These are phyloP conservation scores for Fomitopsis pulvina DNA, from an alignment of 768 basidiomycete genomes.

Conservation along the genomic window DNA sequence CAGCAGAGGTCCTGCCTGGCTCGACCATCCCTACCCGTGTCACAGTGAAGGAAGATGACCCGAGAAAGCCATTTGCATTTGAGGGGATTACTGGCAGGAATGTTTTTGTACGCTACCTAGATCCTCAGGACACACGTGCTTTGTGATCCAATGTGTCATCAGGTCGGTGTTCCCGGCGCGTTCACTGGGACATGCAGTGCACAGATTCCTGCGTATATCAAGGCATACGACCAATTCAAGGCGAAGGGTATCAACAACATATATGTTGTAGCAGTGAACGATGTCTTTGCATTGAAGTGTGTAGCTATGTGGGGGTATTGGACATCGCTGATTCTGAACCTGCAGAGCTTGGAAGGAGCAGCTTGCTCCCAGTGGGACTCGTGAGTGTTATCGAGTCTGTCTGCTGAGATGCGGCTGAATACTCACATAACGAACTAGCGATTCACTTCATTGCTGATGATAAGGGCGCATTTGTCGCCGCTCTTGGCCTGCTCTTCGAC, in stretches of 20 bases:
- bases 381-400: constrained; percentile 30
- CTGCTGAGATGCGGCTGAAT: constrained; percentile 24
- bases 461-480: constrained; percentile 38
- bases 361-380: constrained; percentile 48
- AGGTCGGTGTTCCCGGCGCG: constrained; percentile 74
- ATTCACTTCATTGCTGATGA: constrained; percentile 48
- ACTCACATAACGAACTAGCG: constrained; percentile 11
- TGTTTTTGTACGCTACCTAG: constrained; percentile 42
- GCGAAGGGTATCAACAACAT: constrained; percentile 66
- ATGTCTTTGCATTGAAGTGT: constrained; percentile 59
- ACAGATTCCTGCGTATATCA: constrained; percentile 59
- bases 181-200: constrained; percentile 68
- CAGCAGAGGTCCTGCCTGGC: constrained; percentile 41
- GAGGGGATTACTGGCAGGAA: constrained; percentile 49
- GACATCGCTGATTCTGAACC: neutral
- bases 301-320: no score
- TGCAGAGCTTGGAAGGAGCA: constrained; percentile 61
- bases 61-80: constrained; percentile 36
- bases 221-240: constrained; percentile 62
- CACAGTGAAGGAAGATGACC: constrained; percentile 53
- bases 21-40: constrained; percentile 39
- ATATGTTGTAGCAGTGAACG: constrained; percentile 73
- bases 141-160: neutral
- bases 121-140: neutral
- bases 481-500: constrained; percentile 39